Percentiles rank a stretch among this genome's conserved stretches.
Evolutionary conservation across 208 protist genomes (phyloP).

Genomic region (Acanthamoeba triangularis): DNA sequence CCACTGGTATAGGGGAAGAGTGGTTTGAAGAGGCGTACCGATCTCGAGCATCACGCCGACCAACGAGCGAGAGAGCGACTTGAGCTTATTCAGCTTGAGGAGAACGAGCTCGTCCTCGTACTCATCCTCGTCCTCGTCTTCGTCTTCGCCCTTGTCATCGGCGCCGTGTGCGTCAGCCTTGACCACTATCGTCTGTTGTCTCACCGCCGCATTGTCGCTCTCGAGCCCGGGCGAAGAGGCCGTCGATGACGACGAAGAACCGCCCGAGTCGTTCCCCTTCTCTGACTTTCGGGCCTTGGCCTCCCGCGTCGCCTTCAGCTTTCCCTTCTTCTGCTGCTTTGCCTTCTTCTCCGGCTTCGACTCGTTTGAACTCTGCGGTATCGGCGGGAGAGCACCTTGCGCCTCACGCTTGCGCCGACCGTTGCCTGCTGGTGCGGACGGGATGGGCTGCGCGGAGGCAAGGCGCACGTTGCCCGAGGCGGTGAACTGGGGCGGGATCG

Average conservation of each 20-base stretch:
- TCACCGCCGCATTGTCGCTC: neutral
- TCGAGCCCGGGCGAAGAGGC: neutral
- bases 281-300: neutral
- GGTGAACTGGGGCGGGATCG: neutral
- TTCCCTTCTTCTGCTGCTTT: neutral
- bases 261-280: neutral
- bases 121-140: neutral
- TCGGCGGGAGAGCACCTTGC: neutral
- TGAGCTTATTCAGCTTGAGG: conserved; percentile 11
- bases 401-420: neutral
- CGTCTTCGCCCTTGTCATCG: neutral
- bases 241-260: neutral
- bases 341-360: neutral
- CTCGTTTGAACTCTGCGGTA: neutral
- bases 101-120: neutral
- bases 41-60: neutral
- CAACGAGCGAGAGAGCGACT: neutral
- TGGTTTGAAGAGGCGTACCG: neutral
- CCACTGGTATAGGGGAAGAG: neutral
- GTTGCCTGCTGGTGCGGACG: neutral
- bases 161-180: neutral
- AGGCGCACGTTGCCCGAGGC: neutral
- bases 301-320: neutral
- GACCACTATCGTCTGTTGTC: neutral
- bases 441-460: too few species aligned